These are phyloP conservation scores for Cylindrodendrum hubeiense DNA, from an alignment of 2,329 filamentous ascomycete genomes.

Conservation along the genomic window DNA sequence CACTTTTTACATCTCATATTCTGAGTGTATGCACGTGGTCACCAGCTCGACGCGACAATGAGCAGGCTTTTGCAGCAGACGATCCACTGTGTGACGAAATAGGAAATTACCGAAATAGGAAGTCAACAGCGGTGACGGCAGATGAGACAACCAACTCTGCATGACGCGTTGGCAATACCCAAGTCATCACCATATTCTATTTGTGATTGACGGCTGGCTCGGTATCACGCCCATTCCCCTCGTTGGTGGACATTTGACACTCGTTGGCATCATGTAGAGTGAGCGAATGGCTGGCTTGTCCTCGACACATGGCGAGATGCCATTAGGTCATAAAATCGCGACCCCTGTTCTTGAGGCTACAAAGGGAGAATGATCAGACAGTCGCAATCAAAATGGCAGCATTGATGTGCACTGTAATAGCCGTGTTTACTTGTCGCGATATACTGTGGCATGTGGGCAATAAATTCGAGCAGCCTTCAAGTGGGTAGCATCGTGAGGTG, in stretches of 20 bases:
- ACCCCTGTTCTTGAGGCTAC: background rate
- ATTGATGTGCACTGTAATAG: too few species aligned
- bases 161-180: background rate
- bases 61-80: background rate
- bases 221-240: background rate
- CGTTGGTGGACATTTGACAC: background rate
- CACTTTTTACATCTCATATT: background rate
- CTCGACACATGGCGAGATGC: background rate
- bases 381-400: too few species aligned
- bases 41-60: background rate
- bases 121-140: background rate
- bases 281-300: background rate
- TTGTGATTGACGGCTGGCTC: background rate
- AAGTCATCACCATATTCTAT: background rate
- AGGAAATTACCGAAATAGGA: constrained; percentile 6
- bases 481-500: too few species aligned
- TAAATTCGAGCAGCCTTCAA: too few species aligned
- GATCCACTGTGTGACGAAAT: background rate
- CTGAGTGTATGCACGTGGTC: background rate
- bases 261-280: background rate
- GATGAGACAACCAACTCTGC: background rate
- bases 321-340: background rate
- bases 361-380: background rate
- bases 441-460: too few species aligned
- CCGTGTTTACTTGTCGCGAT: too few species aligned